Conservation (phyloP, 495 filamentous ascomycete species). For the Aspergillus bridgeri region DNA sequence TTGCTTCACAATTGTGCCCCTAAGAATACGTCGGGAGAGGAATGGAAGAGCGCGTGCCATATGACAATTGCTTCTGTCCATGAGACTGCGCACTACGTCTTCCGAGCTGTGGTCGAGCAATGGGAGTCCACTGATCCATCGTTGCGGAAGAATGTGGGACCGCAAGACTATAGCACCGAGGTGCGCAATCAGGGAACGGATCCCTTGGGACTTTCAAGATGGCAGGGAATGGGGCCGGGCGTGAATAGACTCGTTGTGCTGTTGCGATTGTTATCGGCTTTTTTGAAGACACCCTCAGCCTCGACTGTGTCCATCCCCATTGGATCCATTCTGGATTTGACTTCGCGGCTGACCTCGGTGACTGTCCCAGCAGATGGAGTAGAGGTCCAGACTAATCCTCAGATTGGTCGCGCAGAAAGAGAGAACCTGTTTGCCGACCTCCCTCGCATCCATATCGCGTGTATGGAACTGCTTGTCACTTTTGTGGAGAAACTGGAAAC, state of each 20-base stretch:
- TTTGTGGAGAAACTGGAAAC: constrained; percentile 53
- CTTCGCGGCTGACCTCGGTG: constrained; percentile 65
- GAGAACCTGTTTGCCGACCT: constrained; percentile 68
- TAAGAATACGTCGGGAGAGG: constrained; percentile 66
- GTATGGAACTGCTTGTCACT: constrained; percentile 54
- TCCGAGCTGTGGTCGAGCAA: constrained; percentile 71
- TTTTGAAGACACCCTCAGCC: constrained; percentile 57
- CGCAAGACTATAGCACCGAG: constrained; percentile 35
- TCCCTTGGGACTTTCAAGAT: constrained; percentile 55
- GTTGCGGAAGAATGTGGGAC: constrained; percentile 18
- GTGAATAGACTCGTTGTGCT: constrained; percentile 63
- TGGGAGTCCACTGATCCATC: constrained; percentile 60
- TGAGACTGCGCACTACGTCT: constrained; percentile 65
- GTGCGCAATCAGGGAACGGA: constrained; percentile 36
- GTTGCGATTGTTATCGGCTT: constrained; percentile 51
- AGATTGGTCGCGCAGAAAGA: constrained; percentile 72
- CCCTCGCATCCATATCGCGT: constrained; percentile 68
- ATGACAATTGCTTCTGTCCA: constrained; percentile 59
- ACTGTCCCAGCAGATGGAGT: constrained; percentile 49
- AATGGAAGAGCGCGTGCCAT: constrained; percentile 67
- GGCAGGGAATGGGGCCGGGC: constrained; percentile 70
- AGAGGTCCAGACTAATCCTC: constrained; percentile 53
- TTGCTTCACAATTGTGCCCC: constrained; percentile 70
- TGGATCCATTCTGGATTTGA: constrained; percentile 60
- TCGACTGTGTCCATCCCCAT: constrained; percentile 60